Conservation (phyloP, 129 eudicot species). For the Flaveria trinervia region DNA sequence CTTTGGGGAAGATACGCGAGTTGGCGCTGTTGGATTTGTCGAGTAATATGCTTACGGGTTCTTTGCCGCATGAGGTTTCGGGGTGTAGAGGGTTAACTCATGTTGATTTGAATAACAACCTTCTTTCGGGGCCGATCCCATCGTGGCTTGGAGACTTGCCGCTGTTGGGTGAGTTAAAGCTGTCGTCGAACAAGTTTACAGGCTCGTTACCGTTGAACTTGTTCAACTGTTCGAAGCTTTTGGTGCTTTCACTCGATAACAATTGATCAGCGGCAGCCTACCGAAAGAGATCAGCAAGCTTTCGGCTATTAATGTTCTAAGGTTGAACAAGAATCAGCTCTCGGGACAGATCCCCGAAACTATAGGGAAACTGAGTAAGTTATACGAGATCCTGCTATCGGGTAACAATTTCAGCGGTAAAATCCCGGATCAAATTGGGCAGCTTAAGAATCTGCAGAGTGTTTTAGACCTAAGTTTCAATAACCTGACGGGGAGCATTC, state of each 20-base stretch:
- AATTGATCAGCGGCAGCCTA: slow-evolving; percentile 71
- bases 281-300: slow-evolving; percentile 76
- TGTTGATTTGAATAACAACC: slow-evolving; percentile 75
- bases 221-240: slow-evolving; percentile 72
- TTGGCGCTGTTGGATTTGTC: slow-evolving; percentile 78
- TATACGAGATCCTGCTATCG: slow-evolving; percentile 76
- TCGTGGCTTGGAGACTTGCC: slow-evolving; percentile 79
- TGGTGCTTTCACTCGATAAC: slow-evolving; percentile 63
- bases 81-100: slow-evolving; percentile 64
- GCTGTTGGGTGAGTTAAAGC: slow-evolving; percentile 75
- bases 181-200: slow-evolving; percentile 62
- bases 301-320: slow-evolving; percentile 82
- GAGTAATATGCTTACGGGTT: slow-evolving; percentile 63
- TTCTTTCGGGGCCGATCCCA: slow-evolving; percentile 71
- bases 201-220: slow-evolving; percentile 67
- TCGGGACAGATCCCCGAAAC: slow-evolving; percentile 72
- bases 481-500: slow-evolving; percentile 71
- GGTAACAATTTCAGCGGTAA: slow-evolving; percentile 63
- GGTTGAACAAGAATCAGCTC: slow-evolving; percentile 60
- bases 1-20: slow-evolving; percentile 53
- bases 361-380: slow-evolving; percentile 68
- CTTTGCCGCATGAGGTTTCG: slow-evolving; percentile 67
- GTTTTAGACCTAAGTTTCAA: slow-evolving; percentile 79
- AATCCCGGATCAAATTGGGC: slow-evolving; percentile 66
- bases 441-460: slow-evolving; percentile 77